Conservation (phyloP, 768 basidiomycete species). For the Tylopilus subfusipes region DNA sequence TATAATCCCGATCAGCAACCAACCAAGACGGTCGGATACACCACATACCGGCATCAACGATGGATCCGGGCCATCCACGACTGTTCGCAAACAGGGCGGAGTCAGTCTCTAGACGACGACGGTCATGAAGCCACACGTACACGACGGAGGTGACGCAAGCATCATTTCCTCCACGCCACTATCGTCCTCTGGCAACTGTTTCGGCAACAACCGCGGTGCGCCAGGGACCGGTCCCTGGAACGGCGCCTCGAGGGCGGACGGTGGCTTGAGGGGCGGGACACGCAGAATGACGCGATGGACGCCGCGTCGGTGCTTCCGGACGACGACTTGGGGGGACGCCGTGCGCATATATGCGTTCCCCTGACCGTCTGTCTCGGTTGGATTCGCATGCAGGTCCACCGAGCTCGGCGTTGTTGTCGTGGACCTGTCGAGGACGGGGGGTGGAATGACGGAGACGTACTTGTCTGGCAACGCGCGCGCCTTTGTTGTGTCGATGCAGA, state of each 20-base stretch:
- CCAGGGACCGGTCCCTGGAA: constrained; percentile 9
- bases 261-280: constrained; percentile 13
- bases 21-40: neutral
- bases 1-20: neutral
- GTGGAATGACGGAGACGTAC: constrained; percentile 32
- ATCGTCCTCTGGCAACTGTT: constrained; percentile 26
- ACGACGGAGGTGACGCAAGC: constrained; percentile 8
- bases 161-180: constrained; percentile 16
- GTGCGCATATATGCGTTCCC: constrained; percentile 14
- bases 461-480: constrained; percentile 40
- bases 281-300: constrained; percentile 5
- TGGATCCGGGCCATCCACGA: constrained; percentile 1
- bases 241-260: neutral
- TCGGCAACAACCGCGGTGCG: constrained; percentile 26
- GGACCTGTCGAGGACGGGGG: constrained; percentile 30
- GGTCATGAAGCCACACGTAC: constrained; percentile 7
- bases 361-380: no score
- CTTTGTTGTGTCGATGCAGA: constrained; percentile 40
- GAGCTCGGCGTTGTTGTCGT: constrained; percentile 33
- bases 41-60: constrained; percentile 20
- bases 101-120: neutral
- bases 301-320: neutral
- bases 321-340: constrained; percentile 5
- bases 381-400: neutral
- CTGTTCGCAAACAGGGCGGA: constrained; percentile 1